These are phyloP conservation scores for Carallia pectinifolia DNA, from an alignment of 345 rosid genomes.

Conservation along the genomic window DNA sequence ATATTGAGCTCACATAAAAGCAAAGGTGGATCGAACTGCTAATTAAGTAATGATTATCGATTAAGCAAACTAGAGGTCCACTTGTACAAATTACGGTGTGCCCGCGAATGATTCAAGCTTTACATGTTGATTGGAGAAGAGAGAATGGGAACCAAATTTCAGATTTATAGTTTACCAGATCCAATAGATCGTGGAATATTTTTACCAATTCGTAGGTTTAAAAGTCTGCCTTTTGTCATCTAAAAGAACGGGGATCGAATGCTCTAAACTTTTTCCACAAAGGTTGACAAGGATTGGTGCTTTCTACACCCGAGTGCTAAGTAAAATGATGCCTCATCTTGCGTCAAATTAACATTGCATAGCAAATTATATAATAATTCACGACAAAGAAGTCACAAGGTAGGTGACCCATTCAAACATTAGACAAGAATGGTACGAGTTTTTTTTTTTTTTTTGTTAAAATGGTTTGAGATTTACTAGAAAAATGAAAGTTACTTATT, in stretches of 20 bases:
- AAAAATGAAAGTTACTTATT: too few species aligned
- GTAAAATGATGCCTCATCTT: too few species aligned
- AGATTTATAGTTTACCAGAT: not conserved
- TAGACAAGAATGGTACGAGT: too few species aligned
- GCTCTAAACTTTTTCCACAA: not conserved
- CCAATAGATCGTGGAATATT: not conserved
- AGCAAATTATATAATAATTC: too few species aligned
- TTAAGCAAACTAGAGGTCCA: not conserved
- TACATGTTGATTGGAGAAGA: not conserved
- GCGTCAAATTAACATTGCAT: too few species aligned
- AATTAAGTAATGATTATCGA: not conserved
- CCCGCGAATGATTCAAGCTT: not conserved
- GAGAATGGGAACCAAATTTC: conserved; percentile 13
- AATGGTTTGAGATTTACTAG: too few species aligned
- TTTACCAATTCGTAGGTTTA: conserved; percentile 2
- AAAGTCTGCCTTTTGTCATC: not conserved
- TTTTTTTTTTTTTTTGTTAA: too few species aligned
- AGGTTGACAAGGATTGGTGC: not conserved
- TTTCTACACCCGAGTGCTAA: not conserved
- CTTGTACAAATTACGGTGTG: not conserved
- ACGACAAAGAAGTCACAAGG: too few species aligned
- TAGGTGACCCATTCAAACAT: too few species aligned
- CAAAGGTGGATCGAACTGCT: not conserved
- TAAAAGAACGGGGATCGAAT: not conserved
- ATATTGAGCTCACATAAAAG: too few species aligned